These are phyloP conservation scores for Oryza meridionalis DNA, from an alignment of 176 grass and related monocot genomes.

Conservation along the genomic window DNA sequence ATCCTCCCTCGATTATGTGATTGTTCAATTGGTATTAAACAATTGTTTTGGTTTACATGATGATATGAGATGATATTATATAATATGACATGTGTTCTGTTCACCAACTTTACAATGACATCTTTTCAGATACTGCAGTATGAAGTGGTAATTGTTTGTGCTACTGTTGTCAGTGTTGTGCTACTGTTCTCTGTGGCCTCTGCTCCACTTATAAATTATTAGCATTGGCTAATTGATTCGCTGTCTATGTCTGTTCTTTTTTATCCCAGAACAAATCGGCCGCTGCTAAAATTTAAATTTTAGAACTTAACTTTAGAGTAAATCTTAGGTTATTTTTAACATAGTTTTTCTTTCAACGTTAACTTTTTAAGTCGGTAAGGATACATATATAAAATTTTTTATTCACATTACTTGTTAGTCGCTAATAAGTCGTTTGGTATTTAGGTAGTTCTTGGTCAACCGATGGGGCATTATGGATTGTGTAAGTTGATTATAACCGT, in stretches of 20 bases:
- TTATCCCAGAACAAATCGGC: too few species aligned
- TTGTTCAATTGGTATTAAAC: neutral
- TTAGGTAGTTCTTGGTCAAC: too few species aligned
- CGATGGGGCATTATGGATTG: neutral
- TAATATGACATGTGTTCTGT: neutral
- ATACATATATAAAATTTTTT: too few species aligned
- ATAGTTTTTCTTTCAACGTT: too few species aligned
- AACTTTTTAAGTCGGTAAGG: too few species aligned
- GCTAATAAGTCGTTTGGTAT: too few species aligned
- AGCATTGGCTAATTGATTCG: neutral
- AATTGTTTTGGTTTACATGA: slow-evolving; percentile 10
- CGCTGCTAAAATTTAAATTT: too few species aligned
- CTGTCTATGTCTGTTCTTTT: neutral
- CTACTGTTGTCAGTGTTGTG: neutral
- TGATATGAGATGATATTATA: slow-evolving; percentile 8
- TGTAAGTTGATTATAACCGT: neutral
- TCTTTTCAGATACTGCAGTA: neutral
- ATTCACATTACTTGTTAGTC: too few species aligned
- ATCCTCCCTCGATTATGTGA: slow-evolving; percentile 12
- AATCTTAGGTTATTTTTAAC: too few species aligned
- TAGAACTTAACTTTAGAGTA: too few species aligned
- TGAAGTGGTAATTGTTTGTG: neutral
- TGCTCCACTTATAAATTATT: neutral
- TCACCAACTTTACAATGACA: neutral
- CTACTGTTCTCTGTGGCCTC: neutral